These are phyloP conservation scores for Torulaspora delbrueckii DNA, from an alignment of 805 yeast species.

Conservation along the genomic window DNA sequence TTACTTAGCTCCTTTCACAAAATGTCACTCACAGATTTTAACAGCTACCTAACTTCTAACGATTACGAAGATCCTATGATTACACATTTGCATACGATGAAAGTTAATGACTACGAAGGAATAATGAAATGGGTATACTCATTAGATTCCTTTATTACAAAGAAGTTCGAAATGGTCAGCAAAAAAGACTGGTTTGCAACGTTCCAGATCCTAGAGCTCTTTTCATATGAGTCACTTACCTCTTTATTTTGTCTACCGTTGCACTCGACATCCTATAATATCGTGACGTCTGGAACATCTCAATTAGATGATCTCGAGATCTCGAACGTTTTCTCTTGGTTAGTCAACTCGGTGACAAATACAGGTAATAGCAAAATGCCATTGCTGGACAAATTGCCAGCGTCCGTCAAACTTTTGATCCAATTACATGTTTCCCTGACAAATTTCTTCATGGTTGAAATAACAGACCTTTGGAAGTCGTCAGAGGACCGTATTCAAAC, in stretches of 20 bases:
- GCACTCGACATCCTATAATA: constrained; percentile 15
- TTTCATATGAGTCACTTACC: constrained; percentile 51
- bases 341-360: constrained; percentile 51
- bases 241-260: constrained; percentile 45
- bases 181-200: constrained; percentile 74
- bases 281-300: constrained; percentile 22
- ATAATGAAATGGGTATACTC: constrained; percentile 59
- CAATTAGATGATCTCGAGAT: constrained; percentile 53
- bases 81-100: constrained; percentile 15
- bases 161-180: constrained; percentile 44
- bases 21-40: constrained; percentile 18
- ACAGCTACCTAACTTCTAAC: constrained; percentile 8
- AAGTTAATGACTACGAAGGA: constrained; percentile 31
- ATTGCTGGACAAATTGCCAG: constrained; percentile 53
- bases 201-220: constrained; percentile 67
- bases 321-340: constrained; percentile 66
- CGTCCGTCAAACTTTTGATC: constrained; percentile 60
- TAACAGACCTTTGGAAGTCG: constrained; percentile 57
- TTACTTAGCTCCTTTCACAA: constrained; percentile 18
- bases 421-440: constrained; percentile 64
- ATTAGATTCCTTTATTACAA: constrained; percentile 57
- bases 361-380: constrained; percentile 35
- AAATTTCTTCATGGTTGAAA: constrained; percentile 56
- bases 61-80: constrained; percentile 33
- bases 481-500: constrained; percentile 57